These are phyloP conservation scores for Schoenoplectus tabernaemontani DNA, from an alignment of 202 grass and related monocot genomes.

Conservation along the genomic window DNA sequence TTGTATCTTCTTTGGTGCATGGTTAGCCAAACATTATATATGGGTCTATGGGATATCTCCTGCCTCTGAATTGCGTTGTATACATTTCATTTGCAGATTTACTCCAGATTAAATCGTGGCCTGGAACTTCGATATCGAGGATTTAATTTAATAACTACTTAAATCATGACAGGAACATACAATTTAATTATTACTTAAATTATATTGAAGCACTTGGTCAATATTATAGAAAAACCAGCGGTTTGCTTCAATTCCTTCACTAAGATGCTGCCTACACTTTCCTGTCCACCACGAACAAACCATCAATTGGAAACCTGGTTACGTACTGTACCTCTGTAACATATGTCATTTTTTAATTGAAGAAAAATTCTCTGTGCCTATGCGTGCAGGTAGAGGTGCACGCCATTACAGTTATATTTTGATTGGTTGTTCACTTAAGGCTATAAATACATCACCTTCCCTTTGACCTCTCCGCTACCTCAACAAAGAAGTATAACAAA, in stretches of 20 bases:
- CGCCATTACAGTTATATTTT: not conserved
- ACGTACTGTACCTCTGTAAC: too few relatives aligned
- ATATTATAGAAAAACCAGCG: not conserved
- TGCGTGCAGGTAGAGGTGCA: not conserved
- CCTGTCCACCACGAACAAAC: not conserved
- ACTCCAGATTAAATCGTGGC: not conserved
- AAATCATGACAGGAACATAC: not conserved
- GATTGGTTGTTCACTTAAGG: not conserved
- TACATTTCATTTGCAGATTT: too few relatives aligned
- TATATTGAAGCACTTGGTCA: not conserved
- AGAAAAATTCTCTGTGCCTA: not conserved
- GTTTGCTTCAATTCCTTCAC: not conserved
- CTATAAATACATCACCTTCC: constrained; percentile 11
- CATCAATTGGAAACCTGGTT: not conserved
- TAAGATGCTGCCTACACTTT: not conserved
- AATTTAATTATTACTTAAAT: not conserved
- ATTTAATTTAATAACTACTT: not conserved
- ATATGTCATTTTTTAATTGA: not conserved
- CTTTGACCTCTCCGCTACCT: not conserved
- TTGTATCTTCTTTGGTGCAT: too few relatives aligned
- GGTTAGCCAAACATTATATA: too few relatives aligned
- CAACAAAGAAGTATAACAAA: not conserved
- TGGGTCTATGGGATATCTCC: too few relatives aligned
- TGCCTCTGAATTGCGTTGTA: too few relatives aligned
- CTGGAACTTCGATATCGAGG: not conserved